These are phyloP conservation scores for Apiotrichum montevideense DNA, from an alignment of 1,284 basidiomycete species.

Conservation along the genomic window DNA sequence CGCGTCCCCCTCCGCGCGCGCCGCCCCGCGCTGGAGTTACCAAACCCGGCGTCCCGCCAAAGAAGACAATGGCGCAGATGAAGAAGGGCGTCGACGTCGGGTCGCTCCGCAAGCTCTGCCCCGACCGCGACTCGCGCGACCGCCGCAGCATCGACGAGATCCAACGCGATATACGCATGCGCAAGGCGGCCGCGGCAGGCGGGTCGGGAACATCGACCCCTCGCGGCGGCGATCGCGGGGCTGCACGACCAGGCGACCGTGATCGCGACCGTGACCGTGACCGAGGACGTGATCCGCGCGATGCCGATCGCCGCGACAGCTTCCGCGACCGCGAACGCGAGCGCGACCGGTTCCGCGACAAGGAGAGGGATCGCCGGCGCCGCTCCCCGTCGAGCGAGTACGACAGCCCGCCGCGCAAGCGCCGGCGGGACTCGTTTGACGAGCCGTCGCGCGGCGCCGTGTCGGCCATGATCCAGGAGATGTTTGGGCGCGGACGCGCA, in stretches of 20 bases:
- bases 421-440: neutral
- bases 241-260: neutral
- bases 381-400: constrained; percentile 1
- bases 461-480: constrained; percentile 17
- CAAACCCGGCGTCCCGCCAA: neutral
- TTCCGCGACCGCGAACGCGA: neutral
- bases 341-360: neutral
- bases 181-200: constrained; percentile 3
- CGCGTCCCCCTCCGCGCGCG: neutral
- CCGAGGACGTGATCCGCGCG: neutral
- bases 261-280: neutral
- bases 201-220: neutral
- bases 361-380: neutral
- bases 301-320: neutral
- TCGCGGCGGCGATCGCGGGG: neutral
- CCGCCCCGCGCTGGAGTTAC: neutral
- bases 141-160: constrained; percentile 38
- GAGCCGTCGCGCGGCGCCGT: constrained; percentile 11
- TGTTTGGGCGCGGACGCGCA: constrained; percentile 12
- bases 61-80: constrained; percentile 10
- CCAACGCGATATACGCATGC: constrained; percentile 29
- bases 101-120: constrained; percentile 30
- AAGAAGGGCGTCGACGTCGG: constrained; percentile 18
- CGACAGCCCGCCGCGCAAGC: constrained; percentile 12
- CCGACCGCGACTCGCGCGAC: constrained; percentile 35